phyloP scores from a whole-genome alignment of 2,329 filamentous ascomycete species.

The Tolypocladium amazonense region DNA sequence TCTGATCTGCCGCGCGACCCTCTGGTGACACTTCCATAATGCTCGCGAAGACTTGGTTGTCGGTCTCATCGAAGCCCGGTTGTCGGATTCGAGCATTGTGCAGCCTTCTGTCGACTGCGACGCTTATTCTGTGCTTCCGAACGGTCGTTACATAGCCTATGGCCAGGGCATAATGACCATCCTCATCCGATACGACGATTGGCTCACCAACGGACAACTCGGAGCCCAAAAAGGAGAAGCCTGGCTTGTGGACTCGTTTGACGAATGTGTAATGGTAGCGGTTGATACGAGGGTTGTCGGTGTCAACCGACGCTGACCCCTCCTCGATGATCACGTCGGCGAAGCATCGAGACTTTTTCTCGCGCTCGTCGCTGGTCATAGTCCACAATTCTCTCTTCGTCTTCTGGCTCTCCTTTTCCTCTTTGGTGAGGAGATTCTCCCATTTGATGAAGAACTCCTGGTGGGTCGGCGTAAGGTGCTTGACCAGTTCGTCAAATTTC shows the following conservation, averaged over 20 bases:
- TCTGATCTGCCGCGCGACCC: constrained; percentile 39
- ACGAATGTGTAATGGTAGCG: constrained; percentile 78
- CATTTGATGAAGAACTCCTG: constrained; percentile 86
- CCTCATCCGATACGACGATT: constrained; percentile 91
- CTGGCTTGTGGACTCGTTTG: constrained; percentile 50
- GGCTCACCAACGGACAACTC: constrained; percentile 82
- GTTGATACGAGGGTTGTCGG: constrained; percentile 72
- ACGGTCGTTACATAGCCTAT: constrained; percentile 82
- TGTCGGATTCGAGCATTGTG: constrained; percentile 75
- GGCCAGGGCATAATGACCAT: constrained; percentile 88
- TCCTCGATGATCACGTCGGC: constrained; percentile 76
- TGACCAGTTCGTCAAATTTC: constrained; percentile 72
- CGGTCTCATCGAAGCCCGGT: constrained; percentile 61
- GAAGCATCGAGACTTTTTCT: constrained; percentile 84
- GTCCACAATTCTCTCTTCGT: constrained; percentile 90
- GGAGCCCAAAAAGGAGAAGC: constrained; percentile 83
- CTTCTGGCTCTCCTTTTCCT: constrained; percentile 83
- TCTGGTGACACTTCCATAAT: constrained; percentile 73
- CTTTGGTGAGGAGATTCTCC: constrained; percentile 86
- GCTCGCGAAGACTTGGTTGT: constrained; percentile 79
- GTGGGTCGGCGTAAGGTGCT: constrained; percentile 64
- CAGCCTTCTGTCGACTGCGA: constrained; percentile 81
- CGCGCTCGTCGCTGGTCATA: constrained; percentile 80
- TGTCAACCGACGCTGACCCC: constrained; percentile 60
- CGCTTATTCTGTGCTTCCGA: constrained; percentile 64